phyloP scores from a whole-genome alignment of 2,329 filamentous ascomycete species.

The Stemphylium lycopersici region DNA sequence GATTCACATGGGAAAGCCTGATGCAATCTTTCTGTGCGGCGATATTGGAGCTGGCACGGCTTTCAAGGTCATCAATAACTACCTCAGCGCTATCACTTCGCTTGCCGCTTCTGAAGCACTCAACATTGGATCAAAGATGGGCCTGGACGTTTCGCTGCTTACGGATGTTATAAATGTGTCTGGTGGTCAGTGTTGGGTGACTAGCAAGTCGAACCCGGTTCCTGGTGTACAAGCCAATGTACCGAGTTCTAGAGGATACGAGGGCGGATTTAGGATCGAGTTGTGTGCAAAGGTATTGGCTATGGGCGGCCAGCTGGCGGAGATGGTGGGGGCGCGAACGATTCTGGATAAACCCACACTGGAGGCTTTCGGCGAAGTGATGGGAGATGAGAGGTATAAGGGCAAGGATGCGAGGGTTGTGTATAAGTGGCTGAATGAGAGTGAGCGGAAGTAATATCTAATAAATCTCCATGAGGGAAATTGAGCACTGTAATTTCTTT shows the following conservation, averaged over 20 bases:
- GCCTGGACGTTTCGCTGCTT: constrained; percentile 66
- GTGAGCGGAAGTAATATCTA: constrained; percentile 25
- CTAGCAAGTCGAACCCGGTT: constrained; percentile 91
- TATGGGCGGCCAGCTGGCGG: constrained; percentile 44
- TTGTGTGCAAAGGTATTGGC: constrained; percentile 43
- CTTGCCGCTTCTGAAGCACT: constrained; percentile 70
- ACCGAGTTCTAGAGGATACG: constrained; percentile 47
- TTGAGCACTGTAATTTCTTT: no score
- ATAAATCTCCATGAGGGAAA: no score
- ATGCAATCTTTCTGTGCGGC: constrained; percentile 80
- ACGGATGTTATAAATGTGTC: constrained; percentile 87
- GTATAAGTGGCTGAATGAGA: constrained; percentile 44
- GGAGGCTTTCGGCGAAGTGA: constrained; percentile 38
- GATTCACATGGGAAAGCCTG: constrained; percentile 74
- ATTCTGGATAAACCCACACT: constrained; percentile 41
- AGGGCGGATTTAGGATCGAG: constrained; percentile 48
- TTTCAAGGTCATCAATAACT: constrained; percentile 95
- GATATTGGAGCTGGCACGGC: constrained; percentile 81
- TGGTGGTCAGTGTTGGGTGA: constrained; percentile 91
- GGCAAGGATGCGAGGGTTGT: constrained; percentile 44
- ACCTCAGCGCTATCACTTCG: constrained; percentile 90
- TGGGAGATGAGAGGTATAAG: constrained; percentile 35
- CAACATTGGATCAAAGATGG: constrained; percentile 66
- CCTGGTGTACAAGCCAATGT: constrained; percentile 53
- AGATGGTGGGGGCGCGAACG: constrained; percentile 43